A percentile compares a stretch with the other conserved stretches of the same genome.
phyloP scores from a whole-genome alignment of 805 yeast genomes.

The Candida maris region DNA sequence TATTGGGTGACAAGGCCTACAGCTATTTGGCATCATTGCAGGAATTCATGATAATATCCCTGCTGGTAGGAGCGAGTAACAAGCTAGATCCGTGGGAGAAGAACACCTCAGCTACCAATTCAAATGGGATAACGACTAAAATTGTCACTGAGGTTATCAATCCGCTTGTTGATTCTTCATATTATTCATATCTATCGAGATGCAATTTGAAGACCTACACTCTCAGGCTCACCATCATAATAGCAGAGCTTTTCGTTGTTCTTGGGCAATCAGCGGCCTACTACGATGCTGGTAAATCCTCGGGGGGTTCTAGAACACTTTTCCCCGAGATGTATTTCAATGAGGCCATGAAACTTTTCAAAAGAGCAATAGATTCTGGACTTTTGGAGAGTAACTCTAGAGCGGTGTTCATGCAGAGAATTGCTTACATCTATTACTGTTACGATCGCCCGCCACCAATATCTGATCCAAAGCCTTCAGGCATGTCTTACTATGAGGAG shows the following conservation, averaged over 20 bases:
- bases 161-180: constrained; percentile 65
- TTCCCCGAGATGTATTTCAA: constrained; percentile 39
- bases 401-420: constrained; percentile 35
- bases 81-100: constrained; percentile 41
- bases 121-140: constrained; percentile 37
- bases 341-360: constrained; percentile 43
- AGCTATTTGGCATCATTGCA: constrained; percentile 76
- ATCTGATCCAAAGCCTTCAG: constrained; percentile 5
- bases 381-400: constrained; percentile 42
- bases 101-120: constrained; percentile 20
- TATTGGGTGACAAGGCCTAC: constrained; percentile 76
- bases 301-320: constrained; percentile 1
- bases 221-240: constrained; percentile 59
- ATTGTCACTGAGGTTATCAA: constrained; percentile 51
- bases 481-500: constrained; percentile 31
- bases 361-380: constrained; percentile 42
- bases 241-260: constrained; percentile 62
- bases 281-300: not conserved
- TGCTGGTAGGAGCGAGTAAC: constrained; percentile 54
- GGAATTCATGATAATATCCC: constrained; percentile 78
- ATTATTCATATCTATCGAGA: constrained; percentile 72
- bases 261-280: constrained; percentile 34
- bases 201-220: constrained; percentile 67
- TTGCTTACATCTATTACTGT: constrained; percentile 30
- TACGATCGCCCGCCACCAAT: constrained; percentile 22